Percentiles rank a stretch among this genome's conserved stretches.
These are phyloP conservation scores for Lecanicillium sp. DNA, from an alignment of 2,329 filamentous ascomycete genomes.

Conservation along the genomic window DNA sequence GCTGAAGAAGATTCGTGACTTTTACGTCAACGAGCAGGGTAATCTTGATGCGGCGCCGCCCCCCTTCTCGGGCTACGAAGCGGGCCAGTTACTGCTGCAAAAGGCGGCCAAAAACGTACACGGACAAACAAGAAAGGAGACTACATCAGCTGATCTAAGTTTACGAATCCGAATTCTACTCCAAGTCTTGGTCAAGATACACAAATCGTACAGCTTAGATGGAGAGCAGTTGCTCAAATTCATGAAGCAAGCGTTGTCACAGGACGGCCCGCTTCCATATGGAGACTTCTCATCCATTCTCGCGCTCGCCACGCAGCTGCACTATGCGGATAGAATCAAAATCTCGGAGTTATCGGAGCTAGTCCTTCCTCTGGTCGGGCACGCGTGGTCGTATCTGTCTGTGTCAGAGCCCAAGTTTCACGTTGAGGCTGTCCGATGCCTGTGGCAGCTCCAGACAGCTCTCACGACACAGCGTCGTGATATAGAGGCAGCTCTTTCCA, in stretches of 20 bases:
- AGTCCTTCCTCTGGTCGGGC: constrained; percentile 59
- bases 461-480: constrained; percentile 61
- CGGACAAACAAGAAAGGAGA: constrained; percentile 33
- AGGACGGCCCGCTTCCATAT: constrained; percentile 36
- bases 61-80: constrained; percentile 48
- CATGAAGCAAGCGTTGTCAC: constrained; percentile 39
- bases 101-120: constrained; percentile 48
- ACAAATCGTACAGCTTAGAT: constrained; percentile 35
- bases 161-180: constrained; percentile 53
- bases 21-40: constrained; percentile 64
- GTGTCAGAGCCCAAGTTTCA: constrained; percentile 86
- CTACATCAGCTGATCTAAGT: constrained; percentile 40
- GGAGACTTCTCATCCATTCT: constrained; percentile 50
- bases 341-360: constrained; percentile 50
- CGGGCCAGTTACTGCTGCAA: constrained; percentile 56
- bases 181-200: constrained; percentile 45
- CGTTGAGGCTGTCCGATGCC: constrained; percentile 77
- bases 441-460: constrained; percentile 78
- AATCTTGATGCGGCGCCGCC: constrained; percentile 54
- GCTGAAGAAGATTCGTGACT: constrained; percentile 52
- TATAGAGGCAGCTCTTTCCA: constrained; percentile 71
- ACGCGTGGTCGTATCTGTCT: constrained; percentile 74
- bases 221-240: constrained; percentile 40
- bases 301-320: constrained; percentile 50
- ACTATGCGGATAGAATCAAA: constrained; percentile 44